A percentile compares a stretch with the other conserved stretches of the same genome.
Conservation (phyloP, 2,329 filamentous ascomycete genomes). For the Pyrenochaeta sp. region DNA sequence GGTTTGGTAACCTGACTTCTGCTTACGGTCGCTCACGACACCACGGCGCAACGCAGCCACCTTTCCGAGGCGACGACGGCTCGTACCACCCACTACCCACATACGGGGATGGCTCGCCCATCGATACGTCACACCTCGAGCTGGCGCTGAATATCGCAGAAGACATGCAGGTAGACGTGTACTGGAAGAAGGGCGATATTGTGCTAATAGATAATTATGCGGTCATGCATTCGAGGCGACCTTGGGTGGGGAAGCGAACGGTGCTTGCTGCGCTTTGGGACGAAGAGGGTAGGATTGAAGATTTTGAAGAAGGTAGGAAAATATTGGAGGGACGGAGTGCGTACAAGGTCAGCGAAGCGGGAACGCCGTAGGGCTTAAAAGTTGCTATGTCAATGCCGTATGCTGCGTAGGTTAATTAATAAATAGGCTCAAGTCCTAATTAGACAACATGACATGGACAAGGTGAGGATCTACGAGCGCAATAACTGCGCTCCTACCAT, state of each 20-base stretch:
- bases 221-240: slow-evolving; percentile 22
- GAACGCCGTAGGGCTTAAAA: neutral
- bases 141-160: slow-evolving; percentile 16
- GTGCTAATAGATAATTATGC: slow-evolving; percentile 25
- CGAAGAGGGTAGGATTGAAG: slow-evolving; percentile 4
- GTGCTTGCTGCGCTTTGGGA: slow-evolving; percentile 24
- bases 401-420: too few relatives aligned
- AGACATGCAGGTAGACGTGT: slow-evolving; percentile 15
- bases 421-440: too few relatives aligned
- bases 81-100: slow-evolving; percentile 19
- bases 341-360: neutral
- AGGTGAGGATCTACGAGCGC: too few relatives aligned
- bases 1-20: slow-evolving; percentile 21
- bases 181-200: slow-evolving; percentile 20
- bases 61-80: slow-evolving; percentile 17
- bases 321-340: slow-evolving; percentile 3
- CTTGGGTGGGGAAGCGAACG: slow-evolving; percentile 18
- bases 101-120: slow-evolving; percentile 22
- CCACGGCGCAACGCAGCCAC: slow-evolving; percentile 17
- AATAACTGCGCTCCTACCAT: too few relatives aligned
- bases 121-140: slow-evolving; percentile 19
- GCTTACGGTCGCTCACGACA: slow-evolving; percentile 17
- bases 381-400: too few relatives aligned
- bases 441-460: too few relatives aligned
- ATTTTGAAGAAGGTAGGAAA: slow-evolving; percentile 4